Evolutionary conservation across 768 basidiomycete species (phyloP), one percentile per base, ranked within the genome.

Genomic region (Flagelloscypha sp.): DNA sequence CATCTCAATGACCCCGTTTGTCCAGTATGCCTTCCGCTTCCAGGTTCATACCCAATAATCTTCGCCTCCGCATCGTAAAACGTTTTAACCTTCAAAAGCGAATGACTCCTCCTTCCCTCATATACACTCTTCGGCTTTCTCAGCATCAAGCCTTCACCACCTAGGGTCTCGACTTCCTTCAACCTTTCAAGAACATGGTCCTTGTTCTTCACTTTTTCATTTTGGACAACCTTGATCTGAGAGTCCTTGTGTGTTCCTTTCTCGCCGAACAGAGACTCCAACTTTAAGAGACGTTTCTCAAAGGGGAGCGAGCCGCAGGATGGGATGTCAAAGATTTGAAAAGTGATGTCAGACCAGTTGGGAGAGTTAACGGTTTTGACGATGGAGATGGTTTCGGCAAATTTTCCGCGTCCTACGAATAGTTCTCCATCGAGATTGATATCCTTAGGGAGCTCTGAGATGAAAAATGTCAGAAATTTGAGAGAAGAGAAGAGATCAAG

Each of bases 41-140:
- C 30, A 53, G 61, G 48, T n/a, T 39, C 47, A 33, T 65, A 64
- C 15, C 63, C 65, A 5, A 38, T 44, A 10, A 50, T 49, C 12
- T 27, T 24, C 5, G 49, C 49, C 34, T 50, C 49, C 5, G 49
- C 49, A 27, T 50, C 49, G 27, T 44, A 50, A 32, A 50, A 50
- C 6, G 49, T 47, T 45, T 50, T 50, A 36, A 50, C 36, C 30
- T 50, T 50, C 6, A 49, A 40, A 3, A 50, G 33, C 5, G 49
- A 44, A 8, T 28, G 27, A 21, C 42, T 44, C 20, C 49, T 31
- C n/a, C 28, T 33, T 5, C 38, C 36, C 30, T 50, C 49, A 33
- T 50, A 50, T 10, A 35, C 11, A 11, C 46, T 47, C 10, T 30
- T 19, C 10, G 49, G 49, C 27, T 50, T 41, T 8, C 49, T 21